Conservation (phyloP, 1,284 basidiomycete genomes). For the Ustilago sp. region DNA sequence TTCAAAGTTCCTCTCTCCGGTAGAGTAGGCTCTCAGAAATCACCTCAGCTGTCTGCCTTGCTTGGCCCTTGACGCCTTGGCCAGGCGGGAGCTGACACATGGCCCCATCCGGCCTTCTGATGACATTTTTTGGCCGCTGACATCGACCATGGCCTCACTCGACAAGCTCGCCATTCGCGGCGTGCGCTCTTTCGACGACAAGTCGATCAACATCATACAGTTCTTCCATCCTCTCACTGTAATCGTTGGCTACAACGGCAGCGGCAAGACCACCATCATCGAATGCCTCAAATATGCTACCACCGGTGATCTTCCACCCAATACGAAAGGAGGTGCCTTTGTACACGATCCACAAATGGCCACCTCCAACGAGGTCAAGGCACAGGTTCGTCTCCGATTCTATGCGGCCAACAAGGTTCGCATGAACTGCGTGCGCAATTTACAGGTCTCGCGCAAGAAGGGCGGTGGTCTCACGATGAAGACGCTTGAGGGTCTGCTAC, state of each 20-base stretch:
- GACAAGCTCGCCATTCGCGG: conserved; percentile 70
- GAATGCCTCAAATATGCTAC: conserved; percentile 99
- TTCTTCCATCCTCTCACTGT: conserved; percentile 98
- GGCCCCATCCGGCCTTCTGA: no score
- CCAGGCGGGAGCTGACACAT: no score
- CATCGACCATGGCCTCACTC: conserved; percentile 57
- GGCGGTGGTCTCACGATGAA: conserved; percentile 86
- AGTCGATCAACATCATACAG: conserved; percentile 91
- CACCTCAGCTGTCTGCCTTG: no score
- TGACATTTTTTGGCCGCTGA: neutral
- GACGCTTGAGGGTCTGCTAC: conserved; percentile 92
- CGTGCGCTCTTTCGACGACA: conserved; percentile 76
- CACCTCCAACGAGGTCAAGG: conserved; percentile 97
- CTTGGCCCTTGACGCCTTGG: no score
- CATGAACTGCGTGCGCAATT: conserved; percentile 92
- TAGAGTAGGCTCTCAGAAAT: neutral
- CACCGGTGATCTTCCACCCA: conserved; percentile 96
- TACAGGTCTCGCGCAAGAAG: conserved; percentile 89
- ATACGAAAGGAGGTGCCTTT: conserved; percentile 97
- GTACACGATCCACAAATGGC: conserved; percentile 97
- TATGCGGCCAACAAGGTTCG: conserved; percentile 79
- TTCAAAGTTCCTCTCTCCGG: neutral
- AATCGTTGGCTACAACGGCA: conserved; percentile 98
- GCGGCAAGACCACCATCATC: conserved; percentile 98
- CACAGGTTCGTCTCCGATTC: conserved; percentile 95